phyloP scores from a whole-genome alignment of 768 basidiomycete species.

The Pholiota molesta region DNA sequence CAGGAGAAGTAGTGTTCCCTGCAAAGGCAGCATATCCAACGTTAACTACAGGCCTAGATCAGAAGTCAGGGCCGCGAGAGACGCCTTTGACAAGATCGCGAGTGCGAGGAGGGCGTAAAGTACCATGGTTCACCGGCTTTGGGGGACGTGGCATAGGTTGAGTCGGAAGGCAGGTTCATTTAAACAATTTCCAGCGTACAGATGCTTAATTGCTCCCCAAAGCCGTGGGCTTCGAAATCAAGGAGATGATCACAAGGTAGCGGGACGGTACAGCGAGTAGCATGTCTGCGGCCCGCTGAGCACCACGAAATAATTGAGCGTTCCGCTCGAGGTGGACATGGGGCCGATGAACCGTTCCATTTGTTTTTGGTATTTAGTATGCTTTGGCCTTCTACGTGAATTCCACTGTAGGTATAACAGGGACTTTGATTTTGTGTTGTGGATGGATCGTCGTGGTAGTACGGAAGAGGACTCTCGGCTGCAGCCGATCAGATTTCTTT shows the following conservation, averaged over 20 bases:
- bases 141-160: neutral
- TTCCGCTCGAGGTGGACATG: neutral
- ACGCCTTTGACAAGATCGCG: neutral
- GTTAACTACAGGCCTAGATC: slow-evolving; percentile 38
- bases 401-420: too few relatives aligned
- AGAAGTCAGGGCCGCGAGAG: neutral
- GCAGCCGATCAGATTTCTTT: neutral
- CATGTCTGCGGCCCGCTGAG: slow-evolving; percentile 2
- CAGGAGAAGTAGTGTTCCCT: slow-evolving; percentile 42
- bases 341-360: neutral
- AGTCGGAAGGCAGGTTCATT: neutral
- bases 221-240: neutral
- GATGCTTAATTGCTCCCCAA: neutral
- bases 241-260: slow-evolving; percentile 6
- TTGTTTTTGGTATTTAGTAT: too few relatives aligned
- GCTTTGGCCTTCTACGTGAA: too few relatives aligned
- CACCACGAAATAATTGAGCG: neutral
- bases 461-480: neutral
- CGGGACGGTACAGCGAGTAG: neutral
- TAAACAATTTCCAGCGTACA: neutral
- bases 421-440: too few relatives aligned
- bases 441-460: too few relatives aligned
- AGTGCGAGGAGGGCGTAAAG: neutral
- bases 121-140: neutral
- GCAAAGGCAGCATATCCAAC: slow-evolving; percentile 43